Evolutionary conservation across 1,284 basidiomycete species (phyloP).

Genomic region (Ganoderma leucocontextum): DNA sequence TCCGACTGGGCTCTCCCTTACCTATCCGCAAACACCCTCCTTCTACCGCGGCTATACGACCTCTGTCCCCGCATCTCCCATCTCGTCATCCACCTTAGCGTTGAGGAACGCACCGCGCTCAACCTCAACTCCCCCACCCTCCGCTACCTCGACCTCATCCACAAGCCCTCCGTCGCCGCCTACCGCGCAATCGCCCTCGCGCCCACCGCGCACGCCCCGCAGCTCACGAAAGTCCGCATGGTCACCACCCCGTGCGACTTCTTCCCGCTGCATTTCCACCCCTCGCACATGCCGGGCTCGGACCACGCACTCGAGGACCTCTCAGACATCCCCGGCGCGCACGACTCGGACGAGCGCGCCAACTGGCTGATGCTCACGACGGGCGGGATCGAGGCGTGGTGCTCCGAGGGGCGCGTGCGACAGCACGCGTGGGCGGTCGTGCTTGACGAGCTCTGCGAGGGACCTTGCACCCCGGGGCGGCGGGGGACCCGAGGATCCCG

Average conservation of each 20-base stretch:
- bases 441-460: background rate
- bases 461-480: background rate
- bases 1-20: background rate
- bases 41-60: background rate
- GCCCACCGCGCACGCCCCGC: background rate
- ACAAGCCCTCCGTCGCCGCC: background rate
- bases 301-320: background rate
- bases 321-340: background rate
- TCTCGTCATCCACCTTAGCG: background rate
- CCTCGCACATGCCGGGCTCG: background rate
- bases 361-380: background rate
- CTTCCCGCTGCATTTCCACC: background rate
- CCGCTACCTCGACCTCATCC: background rate
- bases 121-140: background rate
- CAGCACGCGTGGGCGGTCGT: conserved; percentile 3
- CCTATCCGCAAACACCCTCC: background rate
- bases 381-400: background rate
- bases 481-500: background rate
- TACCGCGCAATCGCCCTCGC: background rate
- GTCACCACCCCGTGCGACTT: background rate
- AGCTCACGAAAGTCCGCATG: background rate
- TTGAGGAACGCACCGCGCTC: background rate
- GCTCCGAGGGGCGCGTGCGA: background rate
- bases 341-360: background rate
- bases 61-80: background rate